These are phyloP conservation scores for Cryptococcus amylolentus DNA, from an alignment of 1,284 basidiomycete genomes.

Conservation along the genomic window DNA sequence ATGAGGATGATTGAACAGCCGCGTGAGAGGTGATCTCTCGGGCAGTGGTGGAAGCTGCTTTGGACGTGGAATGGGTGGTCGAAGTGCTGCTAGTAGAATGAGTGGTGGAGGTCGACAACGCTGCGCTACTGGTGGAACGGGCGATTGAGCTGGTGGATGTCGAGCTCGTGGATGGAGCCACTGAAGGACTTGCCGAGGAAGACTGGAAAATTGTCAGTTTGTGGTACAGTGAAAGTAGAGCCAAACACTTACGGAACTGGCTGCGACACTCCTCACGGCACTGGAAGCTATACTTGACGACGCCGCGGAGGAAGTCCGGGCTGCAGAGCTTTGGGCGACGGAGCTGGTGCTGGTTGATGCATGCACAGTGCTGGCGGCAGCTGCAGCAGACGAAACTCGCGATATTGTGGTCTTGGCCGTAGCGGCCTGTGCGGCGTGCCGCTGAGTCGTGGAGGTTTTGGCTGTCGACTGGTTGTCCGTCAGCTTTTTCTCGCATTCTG, in stretches of 20 bases:
- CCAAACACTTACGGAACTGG: background rate
- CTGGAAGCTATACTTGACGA: background rate
- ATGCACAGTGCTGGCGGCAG: background rate
- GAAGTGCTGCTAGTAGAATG: conserved; percentile 5
- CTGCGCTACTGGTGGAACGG: conserved; percentile 3
- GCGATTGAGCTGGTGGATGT: conserved; percentile 2
- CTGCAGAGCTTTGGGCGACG: background rate
- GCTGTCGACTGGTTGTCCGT: background rate
- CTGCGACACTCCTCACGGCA: background rate
- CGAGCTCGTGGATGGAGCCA: conserved; percentile 7
- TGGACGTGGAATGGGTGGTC: background rate
- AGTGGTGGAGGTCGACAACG: conserved; percentile 5
- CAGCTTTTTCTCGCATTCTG: background rate
- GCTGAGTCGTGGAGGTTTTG: conserved; percentile 1
- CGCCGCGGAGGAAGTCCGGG: background rate
- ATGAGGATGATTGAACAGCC: background rate
- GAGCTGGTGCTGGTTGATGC: background rate
- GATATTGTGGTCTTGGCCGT: background rate
- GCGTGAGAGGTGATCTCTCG: conserved; percentile 8
- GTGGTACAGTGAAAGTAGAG: background rate
- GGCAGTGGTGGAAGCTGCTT: conserved; percentile 4
- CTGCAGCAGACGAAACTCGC: background rate
- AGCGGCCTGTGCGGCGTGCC: conserved; percentile 15
- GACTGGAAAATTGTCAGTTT: background rate
- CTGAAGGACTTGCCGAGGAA: conserved; percentile 5